Evolutionary conservation across 495 filamentous ascomycete genomes (phyloP).

Genomic region (Penicillium argentinense): DNA sequence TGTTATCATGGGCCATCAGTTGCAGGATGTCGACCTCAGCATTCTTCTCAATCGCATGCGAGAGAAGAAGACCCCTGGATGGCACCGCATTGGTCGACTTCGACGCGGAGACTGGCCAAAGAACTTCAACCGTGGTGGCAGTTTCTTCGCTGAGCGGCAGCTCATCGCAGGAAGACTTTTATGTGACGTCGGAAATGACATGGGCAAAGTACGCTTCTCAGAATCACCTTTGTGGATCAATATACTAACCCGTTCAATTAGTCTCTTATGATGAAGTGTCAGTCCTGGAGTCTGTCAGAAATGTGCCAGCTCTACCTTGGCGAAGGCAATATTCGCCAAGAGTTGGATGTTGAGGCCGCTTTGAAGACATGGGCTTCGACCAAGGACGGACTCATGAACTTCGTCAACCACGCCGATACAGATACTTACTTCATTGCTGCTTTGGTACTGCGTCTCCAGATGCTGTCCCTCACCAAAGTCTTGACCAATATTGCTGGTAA

Average conservation of each 20-base stretch:
- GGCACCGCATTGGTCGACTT: slow-evolving; percentile 88
- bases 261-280: slow-evolving; percentile 94
- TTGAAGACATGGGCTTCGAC: slow-evolving; percentile 85
- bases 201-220: slow-evolving; percentile 66
- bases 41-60: slow-evolving; percentile 83
- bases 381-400: slow-evolving; percentile 87
- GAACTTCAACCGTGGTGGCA: slow-evolving; percentile 80
- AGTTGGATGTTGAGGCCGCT: slow-evolving; percentile 83
- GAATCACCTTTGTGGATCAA: neutral
- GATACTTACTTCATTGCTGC: slow-evolving; percentile 97
- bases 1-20: slow-evolving; percentile 90
- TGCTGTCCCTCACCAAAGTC: slow-evolving; percentile 90
- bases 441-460: slow-evolving; percentile 80
- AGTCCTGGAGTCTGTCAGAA: slow-evolving; percentile 95
- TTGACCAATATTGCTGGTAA: slow-evolving; percentile 97
- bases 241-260: slow-evolving; percentile 33
- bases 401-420: slow-evolving; percentile 84
- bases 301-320: slow-evolving; percentile 92
- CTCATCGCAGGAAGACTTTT: slow-evolving; percentile 85
- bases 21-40: slow-evolving; percentile 95
- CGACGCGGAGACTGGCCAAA: slow-evolving; percentile 84
- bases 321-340: slow-evolving; percentile 63
- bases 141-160: slow-evolving; percentile 90
- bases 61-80: slow-evolving; percentile 86
- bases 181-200: slow-evolving; percentile 94